Evolutionary conservation across 352 stramenopile species (phyloP).

Genomic region (Phytophthora pistaciae): DNA sequence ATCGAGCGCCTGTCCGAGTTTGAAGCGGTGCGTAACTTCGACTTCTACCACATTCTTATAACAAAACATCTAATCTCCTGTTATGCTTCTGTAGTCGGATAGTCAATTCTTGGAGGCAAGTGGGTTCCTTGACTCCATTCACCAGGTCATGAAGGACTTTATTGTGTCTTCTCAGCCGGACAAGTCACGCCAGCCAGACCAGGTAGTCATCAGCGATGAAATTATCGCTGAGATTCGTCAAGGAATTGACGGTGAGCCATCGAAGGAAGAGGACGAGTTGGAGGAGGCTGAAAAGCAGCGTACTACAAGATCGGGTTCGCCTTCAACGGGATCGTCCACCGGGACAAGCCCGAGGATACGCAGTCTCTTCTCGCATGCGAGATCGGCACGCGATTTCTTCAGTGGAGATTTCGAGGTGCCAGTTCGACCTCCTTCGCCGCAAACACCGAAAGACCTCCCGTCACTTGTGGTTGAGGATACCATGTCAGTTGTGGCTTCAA

Average conservation of each 20-base stretch:
- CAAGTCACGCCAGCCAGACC: conserved; percentile 25
- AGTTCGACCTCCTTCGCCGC: conserved; percentile 13
- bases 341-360: conserved; percentile 40
- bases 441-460: conserved; percentile 53
- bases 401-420: conserved; percentile 44
- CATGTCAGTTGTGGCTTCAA: conserved; percentile 79
- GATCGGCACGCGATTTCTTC: conserved; percentile 56
- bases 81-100: conserved; percentile 53
- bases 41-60: too few relatives aligned
- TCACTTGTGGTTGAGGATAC: conserved; percentile 72
- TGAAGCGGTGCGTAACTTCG: conserved; percentile 55
- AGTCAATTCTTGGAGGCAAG: conserved; percentile 79
- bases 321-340: conserved; percentile 13
- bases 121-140: conserved; percentile 83
- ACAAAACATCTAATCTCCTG: background rate
- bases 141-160: conserved; percentile 81
- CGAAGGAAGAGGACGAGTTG: conserved; percentile 28
- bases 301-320: conserved; percentile 21
- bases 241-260: conserved; percentile 39
- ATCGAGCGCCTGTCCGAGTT: conserved; percentile 79
- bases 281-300: conserved; percentile 42
- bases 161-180: conserved; percentile 52
- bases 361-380: conserved; percentile 47
- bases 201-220: conserved; percentile 76
- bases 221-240: conserved; percentile 75